Conservation (phyloP, 257 asterid genomes). For the Solanum ahanhuiri region DNA sequence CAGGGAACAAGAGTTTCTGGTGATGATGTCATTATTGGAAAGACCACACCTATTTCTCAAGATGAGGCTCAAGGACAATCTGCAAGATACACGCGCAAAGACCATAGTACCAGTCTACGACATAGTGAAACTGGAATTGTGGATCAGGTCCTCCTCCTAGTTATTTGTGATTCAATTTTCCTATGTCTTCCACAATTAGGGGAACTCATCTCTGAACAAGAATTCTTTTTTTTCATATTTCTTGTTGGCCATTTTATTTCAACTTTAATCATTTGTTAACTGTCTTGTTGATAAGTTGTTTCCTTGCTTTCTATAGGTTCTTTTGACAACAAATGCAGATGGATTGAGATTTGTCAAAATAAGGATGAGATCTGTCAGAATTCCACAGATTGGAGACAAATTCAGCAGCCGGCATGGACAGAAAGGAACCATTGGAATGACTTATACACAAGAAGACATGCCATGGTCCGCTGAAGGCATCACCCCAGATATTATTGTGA, state of each 20-base stretch:
- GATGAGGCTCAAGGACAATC: conserved; percentile 90
- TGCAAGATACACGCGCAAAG: conserved; percentile 81
- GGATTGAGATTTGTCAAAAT: conserved; percentile 88
- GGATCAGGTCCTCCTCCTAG: conserved; percentile 34
- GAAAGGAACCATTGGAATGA: conserved; percentile 19
- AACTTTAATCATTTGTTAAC: neutral
- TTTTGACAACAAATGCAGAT: conserved; percentile 89
- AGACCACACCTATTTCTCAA: conserved; percentile 78
- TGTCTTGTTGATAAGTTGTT: conserved; percentile 7
- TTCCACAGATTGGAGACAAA: conserved; percentile 68
- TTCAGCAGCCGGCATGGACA: conserved; percentile 24
- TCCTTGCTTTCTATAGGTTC: conserved; percentile 22
- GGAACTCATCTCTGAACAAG: neutral
- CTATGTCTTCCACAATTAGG: too few relatives aligned
- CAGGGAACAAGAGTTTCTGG: conserved; percentile 82
- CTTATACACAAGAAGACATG: conserved; percentile 21
- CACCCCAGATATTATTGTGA: conserved; percentile 17
- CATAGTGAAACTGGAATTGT: conserved; percentile 96
- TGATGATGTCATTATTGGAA: conserved; percentile 93
- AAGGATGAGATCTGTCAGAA: conserved; percentile 82
- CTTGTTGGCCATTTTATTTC: neutral
- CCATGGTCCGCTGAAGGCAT: conserved; percentile 21
- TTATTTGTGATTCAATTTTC: neutral
- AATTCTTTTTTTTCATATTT: neutral
- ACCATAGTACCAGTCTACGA: conserved; percentile 90